A percentile compares a stretch with the other conserved stretches of the same genome.
phyloP scores from a whole-genome alignment of 257 asterid genomes.

The Ocimum tenuiflorum region DNA sequence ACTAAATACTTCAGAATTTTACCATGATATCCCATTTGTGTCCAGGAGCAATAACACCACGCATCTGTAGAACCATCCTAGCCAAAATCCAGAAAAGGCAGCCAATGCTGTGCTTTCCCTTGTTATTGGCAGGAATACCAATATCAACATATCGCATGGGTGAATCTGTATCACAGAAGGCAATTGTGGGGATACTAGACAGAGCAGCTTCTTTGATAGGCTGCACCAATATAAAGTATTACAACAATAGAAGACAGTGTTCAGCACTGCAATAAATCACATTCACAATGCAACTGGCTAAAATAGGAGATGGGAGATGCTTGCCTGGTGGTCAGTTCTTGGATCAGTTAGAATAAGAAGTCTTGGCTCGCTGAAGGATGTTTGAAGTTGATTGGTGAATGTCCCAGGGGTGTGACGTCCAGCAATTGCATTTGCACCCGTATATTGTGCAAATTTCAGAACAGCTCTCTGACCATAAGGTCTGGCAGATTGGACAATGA shows the following conservation, averaged over 20 bases:
- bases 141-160: constrained; percentile 48
- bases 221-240: constrained; percentile 17
- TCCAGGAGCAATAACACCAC: constrained; percentile 33
- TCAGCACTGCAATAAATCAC: not conserved
- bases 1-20: not conserved
- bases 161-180: constrained; percentile 46
- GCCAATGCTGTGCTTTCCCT: constrained; percentile 48
- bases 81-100: constrained; percentile 48
- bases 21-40: constrained; percentile 53
- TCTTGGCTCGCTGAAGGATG: constrained; percentile 40
- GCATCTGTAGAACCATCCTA: constrained; percentile 52
- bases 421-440: constrained; percentile 37
- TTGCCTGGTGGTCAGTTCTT: constrained; percentile 39
- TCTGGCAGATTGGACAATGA: constrained; percentile 43
- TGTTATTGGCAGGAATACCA: constrained; percentile 52
- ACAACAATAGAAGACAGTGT: not conserved
- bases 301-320: no score
- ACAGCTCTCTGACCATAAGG: constrained; percentile 50
- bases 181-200: constrained; percentile 38
- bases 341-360: constrained; percentile 38
- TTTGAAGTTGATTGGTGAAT: constrained; percentile 37
- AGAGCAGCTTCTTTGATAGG: constrained; percentile 52
- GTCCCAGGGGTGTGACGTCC: constrained; percentile 50
- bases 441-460: constrained; percentile 40
- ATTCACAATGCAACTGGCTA: not conserved